Evolutionary conservation across 2,329 filamentous ascomycete genomes (phyloP).

Genomic region (Exophiala xenobiotica): DNA sequence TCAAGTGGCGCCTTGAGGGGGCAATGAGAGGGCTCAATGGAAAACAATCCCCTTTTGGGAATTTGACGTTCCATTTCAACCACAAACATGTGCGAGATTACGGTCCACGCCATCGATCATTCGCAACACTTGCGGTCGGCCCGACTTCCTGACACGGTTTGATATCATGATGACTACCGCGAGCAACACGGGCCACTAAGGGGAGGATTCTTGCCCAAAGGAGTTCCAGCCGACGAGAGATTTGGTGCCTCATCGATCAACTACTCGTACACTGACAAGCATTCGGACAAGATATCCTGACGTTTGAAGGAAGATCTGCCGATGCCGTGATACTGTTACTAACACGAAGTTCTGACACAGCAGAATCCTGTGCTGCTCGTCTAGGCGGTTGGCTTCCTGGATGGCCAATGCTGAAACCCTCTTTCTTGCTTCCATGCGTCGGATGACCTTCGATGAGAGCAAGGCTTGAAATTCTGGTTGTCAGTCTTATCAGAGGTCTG

Average conservation of each 20-base stretch:
- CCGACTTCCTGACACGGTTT: background rate
- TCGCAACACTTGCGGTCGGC: background rate
- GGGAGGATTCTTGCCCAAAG: background rate
- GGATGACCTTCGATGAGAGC: no score
- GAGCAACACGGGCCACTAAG: background rate
- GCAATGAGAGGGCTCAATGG: background rate
- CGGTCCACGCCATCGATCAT: background rate
- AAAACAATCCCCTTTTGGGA: conserved; percentile 12
- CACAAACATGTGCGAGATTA: background rate
- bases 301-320: background rate
- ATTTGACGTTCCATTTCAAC: background rate
- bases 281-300: no score
- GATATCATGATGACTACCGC: background rate
- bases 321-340: background rate
- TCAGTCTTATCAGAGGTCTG: no score
- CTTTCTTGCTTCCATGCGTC: no score
- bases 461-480: no score
- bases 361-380: no score
- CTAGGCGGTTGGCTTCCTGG: no score
- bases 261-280: no score
- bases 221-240: background rate
- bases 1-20: background rate
- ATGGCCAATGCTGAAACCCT: no score
- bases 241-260: no score
- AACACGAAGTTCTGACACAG: background rate